These are phyloP conservation scores for Marchantia polymorpha DNA, from an alignment of 225 moss, liverwort and hornwort species.

Conservation along the genomic window DNA sequence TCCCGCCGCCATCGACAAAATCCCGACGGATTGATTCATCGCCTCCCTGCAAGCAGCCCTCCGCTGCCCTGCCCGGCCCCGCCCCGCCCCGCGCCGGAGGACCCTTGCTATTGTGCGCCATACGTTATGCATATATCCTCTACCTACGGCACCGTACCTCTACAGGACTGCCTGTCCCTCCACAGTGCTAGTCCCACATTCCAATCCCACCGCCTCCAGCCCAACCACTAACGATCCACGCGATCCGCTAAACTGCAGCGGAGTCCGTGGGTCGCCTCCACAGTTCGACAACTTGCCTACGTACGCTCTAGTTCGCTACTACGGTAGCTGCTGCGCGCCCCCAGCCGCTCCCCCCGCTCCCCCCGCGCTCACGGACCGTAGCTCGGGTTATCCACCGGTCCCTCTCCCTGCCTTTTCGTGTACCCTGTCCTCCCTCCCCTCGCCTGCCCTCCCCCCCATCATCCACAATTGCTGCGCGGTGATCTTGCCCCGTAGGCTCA, in stretches of 20 bases:
- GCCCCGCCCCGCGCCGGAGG: background rate
- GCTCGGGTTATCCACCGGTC: no score
- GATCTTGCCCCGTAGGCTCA: no score
- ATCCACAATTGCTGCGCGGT: no score
- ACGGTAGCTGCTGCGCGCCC: no score
- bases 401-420: no score
- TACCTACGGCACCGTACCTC: background rate
- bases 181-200: background rate
- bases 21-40: no score
- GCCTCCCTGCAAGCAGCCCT: background rate
- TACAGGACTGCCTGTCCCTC: background rate
- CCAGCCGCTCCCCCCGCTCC: no score
- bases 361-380: no score
- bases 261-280: background rate
- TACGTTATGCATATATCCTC: background rate
- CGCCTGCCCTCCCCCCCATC: no score
- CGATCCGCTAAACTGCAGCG: background rate
- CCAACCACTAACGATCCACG: conserved; percentile 1
- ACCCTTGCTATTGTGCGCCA: background rate
- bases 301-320: background rate
- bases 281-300: background rate
- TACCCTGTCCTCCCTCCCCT: no score
- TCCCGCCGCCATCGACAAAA: background rate
- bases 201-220: background rate
- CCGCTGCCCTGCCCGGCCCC: background rate